Evolutionary conservation across 1,284 basidiomycete genomes (phyloP).

Genomic region (Ceratobasidium sp.): DNA sequence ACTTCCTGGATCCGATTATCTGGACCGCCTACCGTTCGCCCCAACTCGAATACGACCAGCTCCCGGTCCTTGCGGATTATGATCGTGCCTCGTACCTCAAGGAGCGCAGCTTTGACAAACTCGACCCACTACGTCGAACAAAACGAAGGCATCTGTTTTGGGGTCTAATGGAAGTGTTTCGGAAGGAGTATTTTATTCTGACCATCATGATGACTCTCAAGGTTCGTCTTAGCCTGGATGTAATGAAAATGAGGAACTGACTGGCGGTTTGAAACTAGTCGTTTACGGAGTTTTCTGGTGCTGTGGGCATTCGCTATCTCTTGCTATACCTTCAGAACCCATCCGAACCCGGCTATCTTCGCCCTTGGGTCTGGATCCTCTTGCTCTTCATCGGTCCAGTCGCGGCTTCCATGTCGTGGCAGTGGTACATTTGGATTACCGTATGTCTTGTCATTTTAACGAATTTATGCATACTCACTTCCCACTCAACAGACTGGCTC

Average conservation of each 20-base stretch:
- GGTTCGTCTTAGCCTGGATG: neutral
- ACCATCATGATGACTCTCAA: neutral
- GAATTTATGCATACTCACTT: neutral
- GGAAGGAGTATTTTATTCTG: conserved; percentile 23
- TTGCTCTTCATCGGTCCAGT: conserved; percentile 66
- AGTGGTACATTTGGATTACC: conserved; percentile 51
- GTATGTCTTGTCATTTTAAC: conserved; percentile 6
- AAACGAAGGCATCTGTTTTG: conserved; percentile 15
- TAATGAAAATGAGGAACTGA: neutral
- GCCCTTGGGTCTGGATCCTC: conserved; percentile 67
- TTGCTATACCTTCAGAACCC: conserved; percentile 55
- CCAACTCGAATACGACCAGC: conserved; percentile 54
- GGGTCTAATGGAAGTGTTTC: conserved; percentile 25
- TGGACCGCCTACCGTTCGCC: conserved; percentile 54
- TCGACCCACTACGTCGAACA: conserved; percentile 49
- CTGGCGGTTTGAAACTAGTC: neutral
- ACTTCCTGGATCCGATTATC: conserved; percentile 64
- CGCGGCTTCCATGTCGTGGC: conserved; percentile 46
- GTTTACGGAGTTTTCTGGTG: conserved; percentile 24
- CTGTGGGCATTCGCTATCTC: conserved; percentile 23
- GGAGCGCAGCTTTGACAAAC: conserved; percentile 47
- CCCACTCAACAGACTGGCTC: conserved; percentile 45
- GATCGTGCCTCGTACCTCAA: conserved; percentile 57
- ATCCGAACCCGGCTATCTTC: conserved; percentile 51
- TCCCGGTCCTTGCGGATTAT: conserved; percentile 66